Evolutionary conservation across 75 land plant species (phyloP), one percentile per base, ranked within the genome.

Genomic region (Sequoia sempervirens): DNA sequence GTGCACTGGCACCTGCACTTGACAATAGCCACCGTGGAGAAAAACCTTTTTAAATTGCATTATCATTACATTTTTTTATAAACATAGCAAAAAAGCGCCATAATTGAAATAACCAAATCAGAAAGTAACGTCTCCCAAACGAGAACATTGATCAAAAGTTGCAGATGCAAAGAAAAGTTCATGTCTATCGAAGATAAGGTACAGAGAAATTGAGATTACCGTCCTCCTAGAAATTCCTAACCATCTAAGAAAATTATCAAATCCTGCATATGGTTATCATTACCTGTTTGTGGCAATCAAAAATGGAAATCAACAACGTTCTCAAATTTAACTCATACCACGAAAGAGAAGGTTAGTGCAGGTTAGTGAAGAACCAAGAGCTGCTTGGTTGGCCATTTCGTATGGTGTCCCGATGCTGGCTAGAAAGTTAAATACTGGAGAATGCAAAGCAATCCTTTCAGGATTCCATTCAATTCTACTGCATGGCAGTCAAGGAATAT

Each of bases 211-310:
- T 23, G 50, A 45, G 14, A 75, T 38, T 20, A 36, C 45, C 79
- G 40, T 75, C 76, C 17, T 37, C 76, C 76, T 74, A 40, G 15
- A 23, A 26, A n/a, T 41, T n/a, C 52, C 30, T 43, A 78, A 78
- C 13, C 47, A 7, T 76, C 45, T 76, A n/a, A 78, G 52, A 15
- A 78, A 45, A 45, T 78, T 78, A 78, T 18, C 45, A 37, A 30
- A 78, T 26, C 80, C 80, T 43, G 50, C 80, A 78, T 50, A 50
- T n/a, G 50, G 50, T 78, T 78, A 43, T 43, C 46, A 43, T 78
- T 78, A 78, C 80, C 80, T 78, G 32, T 78, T 78, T 78, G 80
- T 78, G 41, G 28, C 50, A 78, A 78, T 23, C 80, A 78, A 78
- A 78, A 78, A 78, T 78, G 80, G 46, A n/a, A 78, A 47, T 78